Base-by-base conservation (phyloP, 257 asterid genomes). In the Striga asiatica region DNA sequence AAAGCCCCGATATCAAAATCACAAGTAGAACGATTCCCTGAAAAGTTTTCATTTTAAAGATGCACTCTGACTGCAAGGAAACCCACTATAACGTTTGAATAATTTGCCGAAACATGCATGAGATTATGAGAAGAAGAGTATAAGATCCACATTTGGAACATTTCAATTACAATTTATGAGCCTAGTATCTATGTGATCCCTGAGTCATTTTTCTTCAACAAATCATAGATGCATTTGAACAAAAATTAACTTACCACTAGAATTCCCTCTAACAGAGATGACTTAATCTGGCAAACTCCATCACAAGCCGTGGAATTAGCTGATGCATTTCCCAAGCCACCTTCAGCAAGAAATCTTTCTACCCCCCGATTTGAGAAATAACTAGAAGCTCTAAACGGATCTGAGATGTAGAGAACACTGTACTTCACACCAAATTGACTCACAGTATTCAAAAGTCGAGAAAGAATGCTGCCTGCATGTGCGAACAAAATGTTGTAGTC, bases 331-430 rank as follows among this genome's bases (percentile, higher is more conserved):
- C 78, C 88, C 18, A 55, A 4, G 19, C 72, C 37, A 32, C 84
- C 81, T 88, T 92, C 97, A 71, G 95, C 88, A 37, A 92, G 94
- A 75, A 84, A 84, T 58, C 98, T 81, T 67, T 78, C 92, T 16
- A 88, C 61, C 46, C 70, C 82, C 52, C 69, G 65, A 58, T 54
- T 67, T 11, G 94, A 61, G 54, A 62, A 72, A 64, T 68, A 38
- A 69, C 66, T 71, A 50, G 38, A 58, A 55, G 92, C 67, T 52
- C 76, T 75, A 68, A 42, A 65, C 37, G 95, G 97, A 76, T 88
- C 97, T 22, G 97, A 82, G 48, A 92, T 79, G 61, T 82, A 88
- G 3, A 92, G 85, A 21, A 74, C 68, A 0, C 82, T 58, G 77
- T 92, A 88, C 65, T 81, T 82, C 14, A 82, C 89, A 65, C 87